These are phyloP conservation scores for Trypanosoma melophagium DNA, from an alignment of 208 protist species.

Conservation along the genomic window DNA sequence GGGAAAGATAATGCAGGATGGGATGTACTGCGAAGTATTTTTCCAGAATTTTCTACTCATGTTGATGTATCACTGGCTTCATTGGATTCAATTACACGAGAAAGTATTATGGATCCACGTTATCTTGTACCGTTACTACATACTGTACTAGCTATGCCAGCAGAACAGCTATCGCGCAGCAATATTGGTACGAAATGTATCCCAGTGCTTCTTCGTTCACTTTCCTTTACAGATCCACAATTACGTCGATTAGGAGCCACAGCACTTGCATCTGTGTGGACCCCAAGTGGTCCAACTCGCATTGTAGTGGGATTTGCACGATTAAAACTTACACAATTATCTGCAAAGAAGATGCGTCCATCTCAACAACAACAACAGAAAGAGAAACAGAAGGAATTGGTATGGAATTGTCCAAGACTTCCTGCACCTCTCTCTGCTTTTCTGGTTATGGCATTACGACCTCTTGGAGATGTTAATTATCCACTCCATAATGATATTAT, in stretches of 20 bases:
- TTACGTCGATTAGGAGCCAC: conserved; percentile 55
- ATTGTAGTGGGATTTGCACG: conserved; percentile 72
- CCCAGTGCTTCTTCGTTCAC: conserved; percentile 64
- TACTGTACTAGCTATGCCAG: conserved; percentile 57
- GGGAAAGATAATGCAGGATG: conserved; percentile 16
- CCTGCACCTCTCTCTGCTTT: conserved; percentile 69
- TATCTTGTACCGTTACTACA: conserved; percentile 86
- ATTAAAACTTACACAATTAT: conserved; percentile 68
- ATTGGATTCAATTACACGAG: conserved; percentile 34
- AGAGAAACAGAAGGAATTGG: background rate
- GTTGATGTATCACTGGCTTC: conserved; percentile 49
- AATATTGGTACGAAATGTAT: conserved; percentile 52
- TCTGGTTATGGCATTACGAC: conserved; percentile 53
- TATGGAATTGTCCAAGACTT: conserved; percentile 51
- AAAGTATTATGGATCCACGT: conserved; percentile 62
- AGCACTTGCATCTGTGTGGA: conserved; percentile 46
- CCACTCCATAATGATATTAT: conserved; percentile 79
- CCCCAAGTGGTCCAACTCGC: conserved; percentile 48
- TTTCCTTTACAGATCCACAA: conserved; percentile 57
- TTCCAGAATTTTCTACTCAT: conserved; percentile 57
- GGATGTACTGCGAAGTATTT: conserved; percentile 64
- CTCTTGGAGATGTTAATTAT: conserved; percentile 52
- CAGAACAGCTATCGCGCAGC: conserved; percentile 31
- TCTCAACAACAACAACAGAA: conserved; percentile 1
- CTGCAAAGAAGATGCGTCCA: conserved; percentile 24